Evolutionary conservation across 768 basidiomycete species (phyloP), one percentile per base, ranked within the genome.

Genomic region (Auricularia cornea): DNA sequence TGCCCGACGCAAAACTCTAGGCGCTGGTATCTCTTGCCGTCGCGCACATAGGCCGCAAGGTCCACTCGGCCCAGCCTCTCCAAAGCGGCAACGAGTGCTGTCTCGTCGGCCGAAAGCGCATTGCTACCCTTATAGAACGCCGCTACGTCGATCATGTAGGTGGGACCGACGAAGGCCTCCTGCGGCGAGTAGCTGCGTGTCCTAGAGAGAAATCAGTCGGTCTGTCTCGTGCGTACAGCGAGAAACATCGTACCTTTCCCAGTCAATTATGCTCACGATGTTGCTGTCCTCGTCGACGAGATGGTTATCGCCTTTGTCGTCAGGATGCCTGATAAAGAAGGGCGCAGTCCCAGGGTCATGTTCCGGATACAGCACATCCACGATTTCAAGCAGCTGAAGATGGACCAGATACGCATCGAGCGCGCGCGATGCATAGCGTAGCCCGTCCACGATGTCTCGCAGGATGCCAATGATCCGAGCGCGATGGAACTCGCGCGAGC

Each of bases 241-340:
- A 48, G 10, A 6, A 18, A 20, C n/a, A 48, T 5, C 8, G 44
- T 23, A 48, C 67, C 67, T 72, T 62, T 75, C 74, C 74, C 74
- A 75, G 60, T 75, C 70, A 41, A 75, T 71, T 52, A 72, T 67
- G 12, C 68, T 66, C 3, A 65, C 59, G 35, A 72, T 67, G 23
- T 69, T 56, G 54, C 66, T 63, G 10, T 68, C 62, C n/a, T 68
- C 63, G 52, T 72, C 66, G 32, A 71, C 64, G 40, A 74, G 62
- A n/a, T 70, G 64, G 40, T 75, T 70, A 65, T 68, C 71, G 16
- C 68, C 72, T 41, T 66, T 69, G 26, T 68, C 64, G 28, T 72
- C 64, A 57, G 59, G 62, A 44, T 71, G 69, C 59, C 66, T 68
- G 56, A 72, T 64, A 56, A 63, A 70, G 59, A 65, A 70, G 12